phyloP scores from a whole-genome alignment of 1,139 yeast species.

The Chernovozyma aurita region DNA sequence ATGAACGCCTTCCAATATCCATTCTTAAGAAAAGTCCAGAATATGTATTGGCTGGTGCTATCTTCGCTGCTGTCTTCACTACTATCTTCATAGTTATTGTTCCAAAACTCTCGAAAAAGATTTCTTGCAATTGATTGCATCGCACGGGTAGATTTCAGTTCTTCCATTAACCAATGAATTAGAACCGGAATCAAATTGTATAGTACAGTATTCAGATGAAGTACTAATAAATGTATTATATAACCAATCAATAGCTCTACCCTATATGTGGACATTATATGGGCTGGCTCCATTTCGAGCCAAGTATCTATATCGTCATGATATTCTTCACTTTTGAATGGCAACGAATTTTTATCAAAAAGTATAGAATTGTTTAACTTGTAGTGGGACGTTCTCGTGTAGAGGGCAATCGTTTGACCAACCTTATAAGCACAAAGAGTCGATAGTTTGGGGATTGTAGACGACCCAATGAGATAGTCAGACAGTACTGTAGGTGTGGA shows the following conservation, averaged over 20 bases:
- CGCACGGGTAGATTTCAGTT: conserved; percentile 7
- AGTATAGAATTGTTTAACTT: conserved; percentile 27
- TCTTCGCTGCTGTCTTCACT: no score
- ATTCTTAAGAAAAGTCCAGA: conserved; percentile 24
- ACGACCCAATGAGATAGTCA: no score
- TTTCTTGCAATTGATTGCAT: conserved; percentile 9
- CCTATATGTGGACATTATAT: conserved; percentile 18
- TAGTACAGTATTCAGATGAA: conserved; percentile 29
- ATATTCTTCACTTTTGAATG: conserved; percentile 13
- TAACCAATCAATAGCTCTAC: conserved; percentile 30
- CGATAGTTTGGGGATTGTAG: conserved; percentile 17
- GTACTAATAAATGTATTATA: conserved; percentile 27
- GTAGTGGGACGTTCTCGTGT: conserved; percentile 32
- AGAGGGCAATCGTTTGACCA: conserved; percentile 31
- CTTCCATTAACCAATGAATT: conserved; percentile 35
- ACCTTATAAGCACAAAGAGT: conserved; percentile 25
- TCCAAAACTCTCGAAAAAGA: conserved; percentile 10
- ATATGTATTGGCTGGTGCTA: conserved; percentile 12
- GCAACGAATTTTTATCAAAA: conserved; percentile 29
- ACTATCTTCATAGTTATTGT: conserved; percentile 13
- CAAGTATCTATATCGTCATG: conserved; percentile 37
- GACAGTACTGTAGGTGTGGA: no score
- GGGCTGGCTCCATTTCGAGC: conserved; percentile 29
- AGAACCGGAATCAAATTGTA: conserved; percentile 31
- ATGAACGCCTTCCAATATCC: conserved; percentile 32